Base-by-base conservation (phyloP, 495 filamentous ascomycete species). In the Talaromyces liani region DNA sequence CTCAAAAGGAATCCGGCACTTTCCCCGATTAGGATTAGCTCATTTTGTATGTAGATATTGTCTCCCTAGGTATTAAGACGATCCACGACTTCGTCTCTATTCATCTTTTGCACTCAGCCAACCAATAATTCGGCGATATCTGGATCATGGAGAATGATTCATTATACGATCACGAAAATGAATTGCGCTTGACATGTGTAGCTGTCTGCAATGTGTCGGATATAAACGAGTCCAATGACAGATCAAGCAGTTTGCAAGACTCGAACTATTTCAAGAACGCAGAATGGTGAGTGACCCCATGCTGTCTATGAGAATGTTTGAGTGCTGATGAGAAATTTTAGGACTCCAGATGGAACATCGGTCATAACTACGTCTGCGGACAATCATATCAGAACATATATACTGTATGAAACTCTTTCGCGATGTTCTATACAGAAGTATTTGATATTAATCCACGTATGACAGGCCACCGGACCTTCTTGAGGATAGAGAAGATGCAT, bases 271-370 rank as follows among this genome's bases (percentile, higher is more conserved):
- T 88, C 71, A 88, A 85, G 68, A 79, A 76, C 55, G 80, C 78
- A 31, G 81, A 86, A 81, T 88, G 85, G 86, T 82, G 69, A 65
- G 65, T 16, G n/a, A 14, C 39, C 16, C 33, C 6, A 9, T 49
- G 12, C 55, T 58, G 20, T 53, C 47, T 49, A 14, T 9, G 16
- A 31, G 8, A 24, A 24, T 24, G 18, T 4, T 20, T n/a, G 8
- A 27, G 56, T 53, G 20, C 22, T 49, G 2, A 29, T 2, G n/a
- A 18, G 18, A 60, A 2, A 18, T 53, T 45, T 39, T 67, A 86
- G 86, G 88, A 85, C 91, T 6, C 85, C 90, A 55, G 93, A 97
- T 70, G 91, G 93, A 16, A 94, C 91, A 9, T 85, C 84, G 6
- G 75, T 97, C 56, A 70, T 98, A 68, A 89, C 92, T n/a, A 82